A percentile compares a stretch with the other conserved stretches of the same genome.
Conservation (phyloP, 495 filamentous ascomycete species). For the Aspergillus panamensis region DNA sequence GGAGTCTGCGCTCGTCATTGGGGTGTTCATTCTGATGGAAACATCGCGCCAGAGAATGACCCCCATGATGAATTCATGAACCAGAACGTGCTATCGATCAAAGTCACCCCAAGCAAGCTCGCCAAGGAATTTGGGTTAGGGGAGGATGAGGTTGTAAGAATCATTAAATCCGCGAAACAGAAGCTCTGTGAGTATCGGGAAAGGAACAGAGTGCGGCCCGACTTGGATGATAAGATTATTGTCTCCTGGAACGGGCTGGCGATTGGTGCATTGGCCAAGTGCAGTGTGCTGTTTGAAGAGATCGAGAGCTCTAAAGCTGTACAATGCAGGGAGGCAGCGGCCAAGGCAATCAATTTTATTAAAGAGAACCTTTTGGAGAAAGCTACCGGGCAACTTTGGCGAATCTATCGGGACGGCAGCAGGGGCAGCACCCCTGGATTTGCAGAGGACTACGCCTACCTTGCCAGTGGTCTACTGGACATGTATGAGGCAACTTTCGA, state of each 20-base stretch:
- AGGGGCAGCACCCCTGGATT: conserved; percentile 71
- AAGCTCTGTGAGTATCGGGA: conserved; percentile 73
- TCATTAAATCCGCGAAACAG: conserved; percentile 63
- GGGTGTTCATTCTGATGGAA: conserved; percentile 83
- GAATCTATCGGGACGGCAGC: conserved; percentile 71
- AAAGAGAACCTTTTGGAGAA: conserved; percentile 72
- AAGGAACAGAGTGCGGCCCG: conserved; percentile 72
- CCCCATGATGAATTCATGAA: conserved; percentile 93
- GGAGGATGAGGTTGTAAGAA: conserved; percentile 65
- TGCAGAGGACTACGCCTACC: conserved; percentile 92
- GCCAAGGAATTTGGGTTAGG: conserved; percentile 75
- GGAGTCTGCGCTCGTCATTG: conserved; percentile 79
- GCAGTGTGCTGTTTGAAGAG: conserved; percentile 60
- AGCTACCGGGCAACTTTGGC: conserved; percentile 57
- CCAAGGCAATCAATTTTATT: conserved; percentile 71
- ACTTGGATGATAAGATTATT: conserved; percentile 87
- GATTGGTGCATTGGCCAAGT: conserved; percentile 75
- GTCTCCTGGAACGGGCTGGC: conserved; percentile 86
- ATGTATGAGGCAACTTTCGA: conserved; percentile 88
- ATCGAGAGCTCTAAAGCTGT: conserved; percentile 56
- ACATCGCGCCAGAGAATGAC: conserved; percentile 79
- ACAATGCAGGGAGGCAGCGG: conserved; percentile 61
- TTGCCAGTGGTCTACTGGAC: conserved; percentile 79
- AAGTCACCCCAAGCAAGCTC: conserved; percentile 59
- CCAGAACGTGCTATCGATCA: conserved; percentile 58